Conservation (phyloP, 805 yeast genomes). For the Wickerhamiella brachini region DNA sequence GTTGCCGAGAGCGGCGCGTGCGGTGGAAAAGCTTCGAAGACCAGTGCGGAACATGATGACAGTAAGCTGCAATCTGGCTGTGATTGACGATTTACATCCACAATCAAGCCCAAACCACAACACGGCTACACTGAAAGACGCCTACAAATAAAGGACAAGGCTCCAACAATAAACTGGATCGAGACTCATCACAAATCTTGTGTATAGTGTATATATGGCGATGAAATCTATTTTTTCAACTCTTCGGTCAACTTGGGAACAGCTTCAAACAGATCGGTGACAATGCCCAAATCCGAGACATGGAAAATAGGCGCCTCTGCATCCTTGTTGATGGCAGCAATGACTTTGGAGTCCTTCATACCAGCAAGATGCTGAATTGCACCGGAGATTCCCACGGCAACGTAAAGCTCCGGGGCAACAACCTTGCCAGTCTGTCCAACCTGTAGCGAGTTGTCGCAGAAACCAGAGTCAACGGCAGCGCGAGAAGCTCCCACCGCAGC, state of each 20-base stretch:
- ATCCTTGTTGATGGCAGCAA: slow-evolving; percentile 90
- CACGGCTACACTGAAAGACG: too few species aligned
- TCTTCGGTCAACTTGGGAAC: slow-evolving; percentile 85
- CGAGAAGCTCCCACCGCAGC: slow-evolving; percentile 98
- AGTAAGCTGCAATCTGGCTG: too few species aligned
- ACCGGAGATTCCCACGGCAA: slow-evolving; percentile 91
- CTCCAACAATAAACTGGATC: too few species aligned
- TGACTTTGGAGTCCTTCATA: slow-evolving; percentile 88
- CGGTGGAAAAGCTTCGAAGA: neutral
- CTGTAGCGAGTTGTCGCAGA: slow-evolving; percentile 89
- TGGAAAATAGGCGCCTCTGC: slow-evolving; percentile 90
- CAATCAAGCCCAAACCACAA: too few species aligned
- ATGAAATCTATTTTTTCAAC: slow-evolving; percentile 7
- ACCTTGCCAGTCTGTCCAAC: slow-evolving; percentile 98
- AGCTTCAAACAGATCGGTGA: slow-evolving; percentile 73
- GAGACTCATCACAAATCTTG: too few species aligned
- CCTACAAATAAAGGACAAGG: too few species aligned
- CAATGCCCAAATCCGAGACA: slow-evolving; percentile 78
- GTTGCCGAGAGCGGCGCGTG: slow-evolving; percentile 21
- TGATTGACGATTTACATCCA: too few species aligned
- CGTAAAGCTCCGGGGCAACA: slow-evolving; percentile 87
- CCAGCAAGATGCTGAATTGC: slow-evolving; percentile 98
- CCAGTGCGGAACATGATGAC: neutral
- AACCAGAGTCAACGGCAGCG: slow-evolving; percentile 95
- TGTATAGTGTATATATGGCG: too few species aligned